phyloP scores from a whole-genome alignment of 306 rosid species.

The Vicia faba region DNA sequence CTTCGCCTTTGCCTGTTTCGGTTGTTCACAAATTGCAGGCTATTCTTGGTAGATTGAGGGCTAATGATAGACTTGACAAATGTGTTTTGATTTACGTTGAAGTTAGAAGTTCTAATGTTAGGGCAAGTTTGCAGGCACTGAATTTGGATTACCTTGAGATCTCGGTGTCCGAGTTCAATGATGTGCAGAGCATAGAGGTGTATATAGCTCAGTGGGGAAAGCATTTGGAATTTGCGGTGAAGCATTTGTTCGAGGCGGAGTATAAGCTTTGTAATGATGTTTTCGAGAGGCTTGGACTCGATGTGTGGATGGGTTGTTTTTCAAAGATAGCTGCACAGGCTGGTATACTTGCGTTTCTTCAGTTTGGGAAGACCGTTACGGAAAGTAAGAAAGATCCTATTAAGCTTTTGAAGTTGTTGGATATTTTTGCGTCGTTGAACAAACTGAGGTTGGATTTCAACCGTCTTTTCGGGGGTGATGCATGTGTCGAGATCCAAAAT shows the following conservation, averaged over 20 bases:
- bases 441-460: conserved; percentile 90
- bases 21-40: conserved; percentile 85
- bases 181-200: conserved; percentile 91
- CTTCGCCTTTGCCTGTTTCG: conserved; percentile 85
- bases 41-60: conserved; percentile 73
- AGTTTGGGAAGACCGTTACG: conserved; percentile 91
- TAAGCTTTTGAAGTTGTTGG: conserved; percentile 87
- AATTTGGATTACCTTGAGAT: conserved; percentile 94
- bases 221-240: conserved; percentile 98
- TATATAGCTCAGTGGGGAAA: conserved; percentile 92
- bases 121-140: conserved; percentile 89
- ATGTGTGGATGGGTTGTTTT: conserved; percentile 94
- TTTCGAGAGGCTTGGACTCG: conserved; percentile 85
- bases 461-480: conserved; percentile 89
- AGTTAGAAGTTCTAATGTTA: conserved; percentile 85
- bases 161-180: conserved; percentile 86
- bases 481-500: conserved; percentile 87
- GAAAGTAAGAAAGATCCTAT: conserved; percentile 96
- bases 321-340: conserved; percentile 96
- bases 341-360: conserved; percentile 94
- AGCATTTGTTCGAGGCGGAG: conserved; percentile 96
- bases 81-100: conserved; percentile 83
- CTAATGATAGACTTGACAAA: conserved; percentile 75
- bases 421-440: conserved; percentile 91
- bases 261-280: conserved; percentile 95